Evolutionary conservation across 2,329 filamentous ascomycete species (phyloP).

Genomic region (Talaromyces sp.): DNA sequence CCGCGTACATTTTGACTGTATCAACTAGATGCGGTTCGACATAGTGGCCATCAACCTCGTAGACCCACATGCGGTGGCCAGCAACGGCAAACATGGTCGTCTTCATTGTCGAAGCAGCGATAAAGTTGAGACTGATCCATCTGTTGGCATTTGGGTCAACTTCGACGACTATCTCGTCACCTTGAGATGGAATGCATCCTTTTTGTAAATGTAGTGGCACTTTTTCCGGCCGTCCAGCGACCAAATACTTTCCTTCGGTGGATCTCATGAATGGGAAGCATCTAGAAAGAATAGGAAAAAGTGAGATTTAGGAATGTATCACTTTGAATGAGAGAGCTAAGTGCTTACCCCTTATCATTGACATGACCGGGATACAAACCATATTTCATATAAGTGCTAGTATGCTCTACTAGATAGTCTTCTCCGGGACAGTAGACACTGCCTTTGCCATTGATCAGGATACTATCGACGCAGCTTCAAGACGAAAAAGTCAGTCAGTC

Average conservation of each 20-base stretch:
- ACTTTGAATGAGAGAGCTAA: background rate
- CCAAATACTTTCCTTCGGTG: conserved; percentile 2
- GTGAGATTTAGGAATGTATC: background rate
- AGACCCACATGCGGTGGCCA: conserved; percentile 41
- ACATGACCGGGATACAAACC: conserved; percentile 11
- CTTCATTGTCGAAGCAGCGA: conserved; percentile 29
- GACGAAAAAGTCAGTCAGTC: background rate
- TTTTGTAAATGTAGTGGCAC: conserved; percentile 8
- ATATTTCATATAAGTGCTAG: conserved; percentile 5
- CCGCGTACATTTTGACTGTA: conserved; percentile 28
- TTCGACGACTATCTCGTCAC: conserved; percentile 22
- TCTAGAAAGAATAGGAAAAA: background rate
- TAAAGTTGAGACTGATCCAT: conserved; percentile 37
- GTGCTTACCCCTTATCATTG: conserved; percentile 9
- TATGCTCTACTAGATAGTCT: background rate
- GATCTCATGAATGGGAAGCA: conserved; percentile 7
- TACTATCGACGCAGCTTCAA: conserved; percentile 54
- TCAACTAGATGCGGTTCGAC: conserved; percentile 37
- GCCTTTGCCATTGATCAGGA: conserved; percentile 58
- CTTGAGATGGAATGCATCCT: conserved; percentile 18
- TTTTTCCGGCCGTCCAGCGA: conserved; percentile 7
- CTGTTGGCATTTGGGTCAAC: conserved; percentile 26
- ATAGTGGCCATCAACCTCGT: conserved; percentile 42
- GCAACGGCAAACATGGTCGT: conserved; percentile 38
- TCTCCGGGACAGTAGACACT: conserved; percentile 15